phyloP scores from a whole-genome alignment of 1,284 basidiomycete genomes.

The Microbotryum intermedium region DNA sequence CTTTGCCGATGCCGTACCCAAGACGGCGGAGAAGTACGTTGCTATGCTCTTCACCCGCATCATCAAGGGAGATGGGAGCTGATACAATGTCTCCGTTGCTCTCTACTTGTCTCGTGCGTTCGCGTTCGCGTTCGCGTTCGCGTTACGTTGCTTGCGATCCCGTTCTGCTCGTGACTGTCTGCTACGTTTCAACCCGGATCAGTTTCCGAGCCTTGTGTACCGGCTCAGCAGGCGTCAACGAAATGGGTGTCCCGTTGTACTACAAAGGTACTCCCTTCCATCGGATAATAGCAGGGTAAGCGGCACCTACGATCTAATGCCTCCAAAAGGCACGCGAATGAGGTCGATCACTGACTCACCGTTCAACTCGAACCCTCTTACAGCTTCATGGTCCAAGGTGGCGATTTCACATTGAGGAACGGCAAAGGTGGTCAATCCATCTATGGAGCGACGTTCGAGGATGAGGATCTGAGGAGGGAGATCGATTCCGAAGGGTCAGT shows the following conservation, averaged over 20 bases:
- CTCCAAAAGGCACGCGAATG: too few relatives aligned
- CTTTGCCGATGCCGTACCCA: constrained; percentile 63
- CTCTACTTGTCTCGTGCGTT: too few relatives aligned
- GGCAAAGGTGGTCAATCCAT: constrained; percentile 48
- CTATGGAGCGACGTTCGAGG: constrained; percentile 61
- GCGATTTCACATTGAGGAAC: constrained; percentile 35
- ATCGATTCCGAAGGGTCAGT: constrained; percentile 54
- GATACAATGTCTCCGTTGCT: too few relatives aligned
- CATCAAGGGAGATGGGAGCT: too few relatives aligned
- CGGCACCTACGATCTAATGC: neutral
- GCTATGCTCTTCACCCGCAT: neutral
- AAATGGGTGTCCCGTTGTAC: constrained; percentile 59
- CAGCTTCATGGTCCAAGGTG: constrained; percentile 67
- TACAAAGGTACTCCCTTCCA: constrained; percentile 75
- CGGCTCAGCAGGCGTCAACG: constrained; percentile 66
- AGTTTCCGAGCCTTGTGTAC: constrained; percentile 84
- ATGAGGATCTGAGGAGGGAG: constrained; percentile 61
- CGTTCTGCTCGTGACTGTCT: neutral
- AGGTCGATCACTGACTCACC: constrained; percentile 20
- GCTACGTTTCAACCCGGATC: too few relatives aligned
- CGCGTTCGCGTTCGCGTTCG: too few relatives aligned
- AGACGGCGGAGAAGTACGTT: constrained; percentile 71
- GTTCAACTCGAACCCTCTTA: constrained; percentile 24
- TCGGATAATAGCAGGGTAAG: constrained; percentile 52
- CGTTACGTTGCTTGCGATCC: neutral